Evolutionary conservation across 768 basidiomycete species (phyloP).

Genomic region (Boletus patriciae): DNA sequence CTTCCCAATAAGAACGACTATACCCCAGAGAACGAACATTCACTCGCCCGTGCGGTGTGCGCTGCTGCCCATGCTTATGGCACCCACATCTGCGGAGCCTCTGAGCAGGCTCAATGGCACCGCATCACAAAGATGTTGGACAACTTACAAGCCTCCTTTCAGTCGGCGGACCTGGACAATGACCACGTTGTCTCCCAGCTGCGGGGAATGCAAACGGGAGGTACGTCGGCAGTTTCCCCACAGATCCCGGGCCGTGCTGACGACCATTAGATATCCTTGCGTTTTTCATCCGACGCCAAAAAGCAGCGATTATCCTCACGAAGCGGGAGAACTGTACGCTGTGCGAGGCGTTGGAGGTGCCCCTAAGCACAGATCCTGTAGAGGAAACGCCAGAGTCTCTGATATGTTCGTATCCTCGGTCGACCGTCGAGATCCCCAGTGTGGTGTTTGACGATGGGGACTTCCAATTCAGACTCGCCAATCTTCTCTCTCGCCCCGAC

Average conservation of each 20-base stretch:
- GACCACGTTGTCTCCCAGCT: not conserved
- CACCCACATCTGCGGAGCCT: not conserved
- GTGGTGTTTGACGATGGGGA: not conserved
- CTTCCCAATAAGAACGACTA: not conserved
- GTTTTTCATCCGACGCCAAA: no score
- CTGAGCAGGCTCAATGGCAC: constrained; percentile 1
- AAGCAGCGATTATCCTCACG: constrained; percentile 31
- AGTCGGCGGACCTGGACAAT: not conserved
- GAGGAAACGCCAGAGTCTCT: no score
- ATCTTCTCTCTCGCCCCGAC: no score
- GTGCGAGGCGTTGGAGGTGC: constrained; percentile 45
- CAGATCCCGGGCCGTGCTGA: not conserved
- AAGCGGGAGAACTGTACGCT: constrained; percentile 21
- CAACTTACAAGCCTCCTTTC: not conserved
- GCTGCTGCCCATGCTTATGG: constrained; percentile 1
- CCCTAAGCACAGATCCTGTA: constrained; percentile 21
- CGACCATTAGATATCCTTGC: no score
- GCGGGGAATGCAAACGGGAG: not conserved
- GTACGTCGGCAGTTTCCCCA: not conserved
- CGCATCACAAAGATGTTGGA: constrained; percentile 3
- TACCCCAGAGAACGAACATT: not conserved
- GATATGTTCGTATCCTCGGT: constrained; percentile 38
- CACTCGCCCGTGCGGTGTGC: constrained; percentile 1
- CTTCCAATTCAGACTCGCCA: not conserved
- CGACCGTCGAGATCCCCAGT: constrained; percentile 35